Evolutionary conservation across 257 asterid species (phyloP), one percentile per base, ranked within the genome.

Genomic region (Solanum sitiens): DNA sequence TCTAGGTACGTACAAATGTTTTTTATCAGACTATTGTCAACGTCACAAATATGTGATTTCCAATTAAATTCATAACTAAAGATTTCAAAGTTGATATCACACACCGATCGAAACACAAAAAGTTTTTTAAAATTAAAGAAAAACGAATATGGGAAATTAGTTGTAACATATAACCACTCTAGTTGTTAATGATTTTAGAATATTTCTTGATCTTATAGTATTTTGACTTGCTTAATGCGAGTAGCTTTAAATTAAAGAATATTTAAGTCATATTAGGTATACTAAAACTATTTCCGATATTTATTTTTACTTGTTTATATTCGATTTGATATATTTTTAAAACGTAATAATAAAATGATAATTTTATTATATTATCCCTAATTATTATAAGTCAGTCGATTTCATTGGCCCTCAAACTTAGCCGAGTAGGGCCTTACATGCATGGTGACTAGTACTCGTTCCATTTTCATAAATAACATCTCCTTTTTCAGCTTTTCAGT

Each of bases 1-100:
- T 32, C 12, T 61, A 10, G 10, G 30, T 0, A 15, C 6, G 11
- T 0, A 15, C 6, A 6, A 2, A 30, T 15, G 4, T 68, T 27
- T 68, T 11, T 70, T 20, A 4, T 3, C n/a, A 23, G 65, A 56
- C 10, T 56, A 56, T 18, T 56, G 11, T 56, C n/a, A 3, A 56
- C 2, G 2, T 18, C 65, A 56, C n/a, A 18, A 53, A 56, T 56
- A 18, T 56, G 65, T 56, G 11, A 56, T 56, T 44, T 44, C 4
- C 4, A 44, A 44, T 11, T 44, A 11, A 44, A 44, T 11, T 44
- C 50, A 44, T 44, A 44, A 44, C 3, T 6, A 7, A 18, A 56
- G 10, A 56, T 33, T 21, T 0, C 14, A 73, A 20, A 35, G 16
- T 15, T 16, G 2, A 16, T 71, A 72, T 0, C 1, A 9, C 1